These are phyloP conservation scores for Tetrapisispora fleetii DNA, from an alignment of 805 yeast species.

Conservation along the genomic window DNA sequence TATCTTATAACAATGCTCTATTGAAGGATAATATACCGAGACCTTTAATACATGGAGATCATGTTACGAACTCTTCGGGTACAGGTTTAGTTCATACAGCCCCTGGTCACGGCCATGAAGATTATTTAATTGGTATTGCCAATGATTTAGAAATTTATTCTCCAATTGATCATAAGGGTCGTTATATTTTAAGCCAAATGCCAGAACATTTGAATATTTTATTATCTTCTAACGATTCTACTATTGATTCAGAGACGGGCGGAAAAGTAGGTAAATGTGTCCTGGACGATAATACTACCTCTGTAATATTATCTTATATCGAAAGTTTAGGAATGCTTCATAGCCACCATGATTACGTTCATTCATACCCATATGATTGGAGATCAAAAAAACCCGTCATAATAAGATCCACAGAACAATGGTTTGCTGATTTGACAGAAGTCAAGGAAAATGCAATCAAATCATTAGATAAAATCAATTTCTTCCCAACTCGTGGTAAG, in stretches of 20 bases:
- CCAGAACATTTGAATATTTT: conserved; percentile 8
- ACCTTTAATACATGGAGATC: conserved; percentile 69
- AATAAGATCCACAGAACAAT: conserved; percentile 90
- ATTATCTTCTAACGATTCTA: conserved; percentile 1
- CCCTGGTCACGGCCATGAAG: conserved; percentile 97
- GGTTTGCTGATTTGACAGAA: conserved; percentile 81
- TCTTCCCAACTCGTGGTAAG: conserved; percentile 64
- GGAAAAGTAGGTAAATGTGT: conserved; percentile 35
- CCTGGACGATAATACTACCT: conserved; percentile 44
- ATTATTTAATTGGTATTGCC: conserved; percentile 58
- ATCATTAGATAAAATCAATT: conserved; percentile 54
- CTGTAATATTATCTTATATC: conserved; percentile 36
- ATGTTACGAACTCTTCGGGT: conserved; percentile 75
- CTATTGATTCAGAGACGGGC: conserved; percentile 6
- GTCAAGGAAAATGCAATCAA: conserved; percentile 54
- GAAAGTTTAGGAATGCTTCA: conserved; percentile 35
- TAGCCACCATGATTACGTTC: conserved; percentile 45
- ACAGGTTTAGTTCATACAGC: conserved; percentile 96
- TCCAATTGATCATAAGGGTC: conserved; percentile 71
- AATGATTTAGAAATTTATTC: conserved; percentile 54
- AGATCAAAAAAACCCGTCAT: conserved; percentile 92
- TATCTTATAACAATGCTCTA: conserved; percentile 50
- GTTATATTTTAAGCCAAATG: conserved; percentile 44
- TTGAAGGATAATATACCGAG: conserved; percentile 19
- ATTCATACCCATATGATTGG: conserved; percentile 97